Base-by-base conservation (phyloP, 2,329 filamentous ascomycete genomes). In the Curvularia lunata region DNA sequence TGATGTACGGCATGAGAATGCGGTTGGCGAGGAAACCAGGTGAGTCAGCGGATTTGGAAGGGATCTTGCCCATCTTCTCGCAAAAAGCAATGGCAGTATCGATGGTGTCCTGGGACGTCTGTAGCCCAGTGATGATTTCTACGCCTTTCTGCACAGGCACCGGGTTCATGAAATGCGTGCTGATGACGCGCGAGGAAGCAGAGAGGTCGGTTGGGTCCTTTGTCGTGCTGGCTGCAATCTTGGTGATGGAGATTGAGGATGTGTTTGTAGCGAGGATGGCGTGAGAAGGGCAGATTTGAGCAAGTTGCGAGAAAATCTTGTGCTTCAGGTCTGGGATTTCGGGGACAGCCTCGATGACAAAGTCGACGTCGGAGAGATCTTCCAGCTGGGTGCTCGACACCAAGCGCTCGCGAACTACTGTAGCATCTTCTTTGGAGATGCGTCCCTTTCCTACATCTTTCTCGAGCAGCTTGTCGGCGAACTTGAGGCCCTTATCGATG, bases 81-180 rank as follows among this genome's bases (percentile, higher is more conserved):
- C 94, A 94, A 74, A 99, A 94, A 5, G 86, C 89, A 10, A 98
- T 80, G 2, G 95, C 92, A 0, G 89, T 91, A 18, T 91, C 88
- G 43, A 97, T 80, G 1, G 95, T 98, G 60, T 86, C 85, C 66
- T 87, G 81, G 57, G 91, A 95, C 2, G 95, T 99, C 78, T 99
- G 95, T 28, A 99, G 83, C 28, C 92, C 95, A 50, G 91, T 89
- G 75, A 99, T 98, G 71, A 99, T 97, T 80, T 99, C 95, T 5
- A 99, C 95, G 51, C 95, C 95, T 79, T 97, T 97, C 75, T 98
- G 95, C 30, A 99, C 81, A 2, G 95, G 95, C 0, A 99, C 95
- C 0, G 95, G 95, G 82, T 99, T 99, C 95, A 99, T 99, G 80
- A 99, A 99, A 78, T 99, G 95, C 16, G 95, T 98, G 50, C 91